A percentile compares a stretch with the other conserved stretches of the same genome.
Evolutionary conservation across 129 eudicot species (phyloP).

Genomic region (Helianthus annuus): DNA sequence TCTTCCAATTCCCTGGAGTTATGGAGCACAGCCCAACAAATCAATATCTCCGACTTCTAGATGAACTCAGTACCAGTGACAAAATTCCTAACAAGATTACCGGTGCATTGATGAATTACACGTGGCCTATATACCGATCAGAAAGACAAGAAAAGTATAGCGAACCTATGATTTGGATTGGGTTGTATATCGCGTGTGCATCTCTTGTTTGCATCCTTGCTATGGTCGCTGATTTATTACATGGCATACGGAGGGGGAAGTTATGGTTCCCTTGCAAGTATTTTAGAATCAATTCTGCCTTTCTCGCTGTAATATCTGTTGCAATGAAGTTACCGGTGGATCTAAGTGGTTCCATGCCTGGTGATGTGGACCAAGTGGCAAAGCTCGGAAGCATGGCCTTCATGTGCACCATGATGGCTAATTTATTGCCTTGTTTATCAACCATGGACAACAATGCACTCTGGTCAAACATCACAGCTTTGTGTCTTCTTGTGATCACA

Average conservation of each 20-base stretch:
- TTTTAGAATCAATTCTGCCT: not conserved
- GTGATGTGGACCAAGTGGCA: no score
- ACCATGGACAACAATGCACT: not conserved
- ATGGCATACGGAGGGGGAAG: not conserved
- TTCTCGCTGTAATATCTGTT: not conserved
- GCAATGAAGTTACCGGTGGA: conserved; percentile 13
- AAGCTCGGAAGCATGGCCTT: no score
- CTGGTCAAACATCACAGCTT: not conserved
- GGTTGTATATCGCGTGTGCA: conserved; percentile 6
- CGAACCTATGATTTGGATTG: not conserved
- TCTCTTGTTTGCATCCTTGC: not conserved
- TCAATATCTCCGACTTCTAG: not conserved
- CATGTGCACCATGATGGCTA: no score
- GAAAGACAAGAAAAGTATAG: not conserved
- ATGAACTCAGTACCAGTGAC: no score
- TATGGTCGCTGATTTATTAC: conserved; percentile 6
- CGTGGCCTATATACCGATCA: not conserved
- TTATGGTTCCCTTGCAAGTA: conserved; percentile 5
- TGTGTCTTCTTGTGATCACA: not conserved
- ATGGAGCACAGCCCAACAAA: not conserved
- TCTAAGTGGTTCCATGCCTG: not conserved
- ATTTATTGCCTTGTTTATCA: not conserved
- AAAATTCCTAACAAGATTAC: not conserved
- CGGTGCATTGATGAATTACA: not conserved
- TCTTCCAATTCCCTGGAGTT: not conserved